Conservation (phyloP, 805 yeast genomes). For the Wickerhamomyces subpelliculosus region DNA sequence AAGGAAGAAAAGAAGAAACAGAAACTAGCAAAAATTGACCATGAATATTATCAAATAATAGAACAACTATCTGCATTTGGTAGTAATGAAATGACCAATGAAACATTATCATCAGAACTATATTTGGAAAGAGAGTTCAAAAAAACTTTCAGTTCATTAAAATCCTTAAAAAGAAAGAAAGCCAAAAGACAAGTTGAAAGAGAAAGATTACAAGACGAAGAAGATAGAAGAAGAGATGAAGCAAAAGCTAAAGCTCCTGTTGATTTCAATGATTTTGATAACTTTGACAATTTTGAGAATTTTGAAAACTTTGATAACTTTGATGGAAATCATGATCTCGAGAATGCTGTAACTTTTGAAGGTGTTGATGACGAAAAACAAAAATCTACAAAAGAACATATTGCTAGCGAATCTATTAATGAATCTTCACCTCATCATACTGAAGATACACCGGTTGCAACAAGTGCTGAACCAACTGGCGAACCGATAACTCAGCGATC, state of each 20-base stretch:
- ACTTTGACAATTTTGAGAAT: background rate
- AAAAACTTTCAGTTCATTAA: slow-evolving; percentile 24
- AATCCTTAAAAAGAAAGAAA: slow-evolving; percentile 27
- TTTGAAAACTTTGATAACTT: background rate
- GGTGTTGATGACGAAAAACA: background rate
- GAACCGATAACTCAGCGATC: too few species aligned
- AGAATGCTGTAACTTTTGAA: background rate
- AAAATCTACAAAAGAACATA: too few species aligned
- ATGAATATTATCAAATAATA: slow-evolving; percentile 6
- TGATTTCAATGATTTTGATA: slow-evolving; percentile 20
- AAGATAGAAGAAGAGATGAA: slow-evolving; percentile 7
- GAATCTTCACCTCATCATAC: too few species aligned
- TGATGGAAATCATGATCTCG: background rate
- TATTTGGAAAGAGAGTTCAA: slow-evolving; percentile 27
- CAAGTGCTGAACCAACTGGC: too few species aligned
- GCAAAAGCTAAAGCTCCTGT: slow-evolving; percentile 2
- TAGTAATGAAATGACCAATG: background rate
- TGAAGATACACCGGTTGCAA: too few species aligned
- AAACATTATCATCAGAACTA: slow-evolving; percentile 16
- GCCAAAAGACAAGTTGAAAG: slow-evolving; percentile 22
- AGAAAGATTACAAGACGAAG: slow-evolving; percentile 8
- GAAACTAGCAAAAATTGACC: slow-evolving; percentile 7
- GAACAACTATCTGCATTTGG: slow-evolving; percentile 7
- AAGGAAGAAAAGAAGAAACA: slow-evolving; percentile 16
- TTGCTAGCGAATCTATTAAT: too few species aligned